phyloP scores from a whole-genome alignment of 2,329 filamentous ascomycete genomes.

The Penicillium sp. region DNA sequence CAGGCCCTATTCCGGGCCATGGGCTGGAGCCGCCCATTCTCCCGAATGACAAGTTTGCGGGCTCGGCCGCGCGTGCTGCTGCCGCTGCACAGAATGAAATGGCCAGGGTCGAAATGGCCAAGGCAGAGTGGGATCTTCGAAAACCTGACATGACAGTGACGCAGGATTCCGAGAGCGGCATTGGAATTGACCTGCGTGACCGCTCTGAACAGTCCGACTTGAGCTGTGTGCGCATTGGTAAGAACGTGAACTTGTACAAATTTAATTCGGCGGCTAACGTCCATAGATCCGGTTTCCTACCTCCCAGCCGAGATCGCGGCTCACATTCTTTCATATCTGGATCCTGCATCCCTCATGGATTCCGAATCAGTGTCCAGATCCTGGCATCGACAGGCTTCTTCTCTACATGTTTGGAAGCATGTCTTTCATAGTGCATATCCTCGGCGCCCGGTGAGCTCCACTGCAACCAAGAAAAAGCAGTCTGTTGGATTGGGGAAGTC shows the following conservation, averaged over 20 bases:
- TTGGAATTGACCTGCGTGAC: conserved; percentile 44
- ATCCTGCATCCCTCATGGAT: conserved; percentile 52
- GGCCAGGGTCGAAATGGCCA: conserved; percentile 23
- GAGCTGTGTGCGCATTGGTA: conserved; percentile 39
- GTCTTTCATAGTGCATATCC: conserved; percentile 57
- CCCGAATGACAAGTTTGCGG: conserved; percentile 38
- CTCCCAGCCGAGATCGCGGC: conserved; percentile 58
- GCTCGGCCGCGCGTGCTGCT: conserved; percentile 46
- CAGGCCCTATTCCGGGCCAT: conserved; percentile 35
- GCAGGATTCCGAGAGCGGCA: conserved; percentile 48
- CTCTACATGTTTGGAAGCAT: conserved; percentile 58
- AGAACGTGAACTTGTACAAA: conserved; percentile 1
- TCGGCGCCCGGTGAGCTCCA: conserved; percentile 36
- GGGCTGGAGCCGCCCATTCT: conserved; percentile 39
- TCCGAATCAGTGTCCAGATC: conserved; percentile 54
- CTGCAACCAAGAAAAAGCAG: conserved; percentile 46
- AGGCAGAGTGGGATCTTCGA: conserved; percentile 29
- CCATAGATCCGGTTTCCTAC: conserved; percentile 49
- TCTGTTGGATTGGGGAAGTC: conserved; percentile 52
- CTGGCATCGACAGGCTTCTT: conserved; percentile 55
- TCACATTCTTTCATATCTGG: conserved; percentile 57
- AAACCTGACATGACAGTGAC: conserved; percentile 30
- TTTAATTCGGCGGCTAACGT: conserved; percentile 10
- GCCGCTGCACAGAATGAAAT: conserved; percentile 49
- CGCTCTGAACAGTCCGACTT: conserved; percentile 34